A percentile compares a stretch with the other conserved stretches of the same genome.
These are phyloP conservation scores for Cystoderma amianthinum DNA, from an alignment of 768 basidiomycete genomes.

Conservation along the genomic window DNA sequence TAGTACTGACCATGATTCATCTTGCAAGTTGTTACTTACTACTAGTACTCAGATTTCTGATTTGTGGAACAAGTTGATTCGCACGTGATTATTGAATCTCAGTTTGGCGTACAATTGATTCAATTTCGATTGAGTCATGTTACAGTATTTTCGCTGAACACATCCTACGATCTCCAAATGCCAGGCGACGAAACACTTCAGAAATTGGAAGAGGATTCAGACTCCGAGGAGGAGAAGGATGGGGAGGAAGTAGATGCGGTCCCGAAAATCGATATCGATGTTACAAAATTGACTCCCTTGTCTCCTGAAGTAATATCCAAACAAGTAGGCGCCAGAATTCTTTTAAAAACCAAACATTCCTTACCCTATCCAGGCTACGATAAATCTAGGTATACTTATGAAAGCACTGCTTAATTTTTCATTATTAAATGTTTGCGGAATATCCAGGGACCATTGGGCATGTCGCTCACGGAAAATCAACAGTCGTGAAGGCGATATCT, in stretches of 20 bases:
- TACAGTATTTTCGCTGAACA: too few relatives aligned
- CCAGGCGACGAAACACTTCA: slow-evolving; percentile 61
- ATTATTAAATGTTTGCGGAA: slow-evolving; percentile 6
- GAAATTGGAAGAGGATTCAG: slow-evolving; percentile 61
- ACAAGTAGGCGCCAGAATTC: slow-evolving; percentile 48
- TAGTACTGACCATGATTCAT: too few relatives aligned
- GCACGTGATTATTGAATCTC: too few relatives aligned
- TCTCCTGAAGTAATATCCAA: slow-evolving; percentile 89
- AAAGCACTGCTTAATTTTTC: background rate
- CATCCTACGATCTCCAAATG: too few relatives aligned
- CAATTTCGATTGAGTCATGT: too few relatives aligned
- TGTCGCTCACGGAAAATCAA: slow-evolving; percentile 97
- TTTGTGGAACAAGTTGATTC: too few relatives aligned
- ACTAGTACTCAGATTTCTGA: too few relatives aligned
- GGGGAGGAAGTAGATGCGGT: slow-evolving; percentile 46
- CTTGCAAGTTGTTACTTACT: too few relatives aligned
- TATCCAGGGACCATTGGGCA: slow-evolving; percentile 89
- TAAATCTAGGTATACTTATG: slow-evolving; percentile 69
- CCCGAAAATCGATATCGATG: slow-evolving; percentile 72
- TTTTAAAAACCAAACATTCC: background rate
- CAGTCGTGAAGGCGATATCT: slow-evolving; percentile 97
- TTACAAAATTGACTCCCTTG: slow-evolving; percentile 76
- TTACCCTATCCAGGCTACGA: slow-evolving; percentile 64
- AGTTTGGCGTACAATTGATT: too few relatives aligned
- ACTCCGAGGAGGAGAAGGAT: slow-evolving; percentile 62